These are phyloP conservation scores for Apiospora sp. DNA, from an alignment of 2,329 filamentous ascomycete species.

Conservation along the genomic window DNA sequence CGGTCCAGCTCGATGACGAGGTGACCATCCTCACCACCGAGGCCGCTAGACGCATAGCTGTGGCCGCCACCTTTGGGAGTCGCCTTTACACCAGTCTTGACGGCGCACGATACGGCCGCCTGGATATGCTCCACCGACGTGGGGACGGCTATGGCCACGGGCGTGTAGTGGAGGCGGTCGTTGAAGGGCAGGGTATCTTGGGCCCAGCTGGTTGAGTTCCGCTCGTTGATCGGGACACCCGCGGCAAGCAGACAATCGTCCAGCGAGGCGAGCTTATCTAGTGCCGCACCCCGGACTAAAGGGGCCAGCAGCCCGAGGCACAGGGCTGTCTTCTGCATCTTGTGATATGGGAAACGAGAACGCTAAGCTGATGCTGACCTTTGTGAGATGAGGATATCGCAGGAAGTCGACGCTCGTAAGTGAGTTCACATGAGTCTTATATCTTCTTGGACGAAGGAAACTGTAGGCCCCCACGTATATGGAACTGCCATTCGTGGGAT, in stretches of 20 bases:
- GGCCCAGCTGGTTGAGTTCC: conserved; percentile 39
- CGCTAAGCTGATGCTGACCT: background rate
- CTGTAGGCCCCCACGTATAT: background rate
- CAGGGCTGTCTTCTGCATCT: background rate
- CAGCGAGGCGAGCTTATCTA: conserved; percentile 37
- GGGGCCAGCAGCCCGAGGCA: conserved; percentile 41
- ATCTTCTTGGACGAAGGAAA: background rate
- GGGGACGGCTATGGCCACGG: conserved; percentile 51
- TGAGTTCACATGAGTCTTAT: background rate
- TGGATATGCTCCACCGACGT: conserved; percentile 51
- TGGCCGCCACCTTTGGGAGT: conserved; percentile 56
- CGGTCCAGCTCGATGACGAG: conserved; percentile 54
- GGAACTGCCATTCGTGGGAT: conserved; percentile 19
- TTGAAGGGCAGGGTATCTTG: conserved; percentile 40
- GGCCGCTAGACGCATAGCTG: conserved; percentile 54
- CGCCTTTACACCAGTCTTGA: conserved; percentile 49
- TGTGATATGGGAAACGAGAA: background rate
- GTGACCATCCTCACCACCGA: conserved; percentile 53
- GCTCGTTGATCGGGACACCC: conserved; percentile 34
- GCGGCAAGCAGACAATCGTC: conserved; percentile 38
- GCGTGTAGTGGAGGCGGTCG: conserved; percentile 39
- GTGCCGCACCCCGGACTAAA: conserved; percentile 33
- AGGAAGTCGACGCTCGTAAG: background rate
- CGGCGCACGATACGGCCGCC: conserved; percentile 52
- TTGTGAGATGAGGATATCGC: background rate